Conservation (phyloP, 495 filamentous ascomycete species). For the Penicillium silybi region DNA sequence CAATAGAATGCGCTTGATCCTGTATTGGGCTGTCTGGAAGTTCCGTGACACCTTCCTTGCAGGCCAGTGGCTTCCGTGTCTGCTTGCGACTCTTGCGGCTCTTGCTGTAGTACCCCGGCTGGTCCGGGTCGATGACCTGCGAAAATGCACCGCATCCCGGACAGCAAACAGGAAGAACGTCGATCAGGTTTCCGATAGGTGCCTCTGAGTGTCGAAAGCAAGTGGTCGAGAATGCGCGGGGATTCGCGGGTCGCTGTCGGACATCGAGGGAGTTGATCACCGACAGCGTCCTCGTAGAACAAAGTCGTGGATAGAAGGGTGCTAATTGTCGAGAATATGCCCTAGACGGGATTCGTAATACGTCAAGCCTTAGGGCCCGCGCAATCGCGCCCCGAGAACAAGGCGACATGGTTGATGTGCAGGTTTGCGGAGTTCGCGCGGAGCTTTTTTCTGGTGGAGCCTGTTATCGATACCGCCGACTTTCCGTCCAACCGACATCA, state of each 20-base stretch:
- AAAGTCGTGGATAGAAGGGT: not conserved
- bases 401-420: constrained; percentile 29
- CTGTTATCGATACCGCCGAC: constrained; percentile 19
- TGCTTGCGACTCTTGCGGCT: constrained; percentile 53
- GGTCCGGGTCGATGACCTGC: constrained; percentile 63
- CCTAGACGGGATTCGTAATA: not conserved
- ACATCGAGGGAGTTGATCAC: not conserved
- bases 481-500: not conserved
- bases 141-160: constrained; percentile 85
- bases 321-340: not conserved
- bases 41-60: constrained; percentile 41
- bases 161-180: constrained; percentile 50
- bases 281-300: not conserved
- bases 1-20: not conserved
- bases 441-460: constrained; percentile 19
- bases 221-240: constrained; percentile 20
- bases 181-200: constrained; percentile 3
- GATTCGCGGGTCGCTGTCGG: not conserved
- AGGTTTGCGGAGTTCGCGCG: constrained; percentile 15
- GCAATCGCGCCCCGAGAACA: constrained; percentile 27
- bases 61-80: constrained; percentile 32
- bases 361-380: constrained; percentile 9
- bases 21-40: not conserved
- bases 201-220: not conserved
- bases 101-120: constrained; percentile 73